Base-by-base conservation (phyloP, 345 rosid species). In the Brassica rapa region DNA sequence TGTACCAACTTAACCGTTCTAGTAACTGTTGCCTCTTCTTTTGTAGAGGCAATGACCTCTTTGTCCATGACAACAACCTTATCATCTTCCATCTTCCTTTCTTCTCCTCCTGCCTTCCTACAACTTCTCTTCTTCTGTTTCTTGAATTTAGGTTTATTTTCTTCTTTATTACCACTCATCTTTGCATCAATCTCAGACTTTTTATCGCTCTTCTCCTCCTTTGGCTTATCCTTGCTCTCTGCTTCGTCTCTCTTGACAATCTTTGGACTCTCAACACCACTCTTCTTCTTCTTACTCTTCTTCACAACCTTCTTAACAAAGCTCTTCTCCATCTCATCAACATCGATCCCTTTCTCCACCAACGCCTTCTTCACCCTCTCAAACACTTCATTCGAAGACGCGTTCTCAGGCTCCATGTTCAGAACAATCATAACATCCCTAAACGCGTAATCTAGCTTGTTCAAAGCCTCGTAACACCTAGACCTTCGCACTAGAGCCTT, bases 401-500 rank as follows among this genome's bases (percentile, higher is more conserved):
- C 83, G 70, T 95, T 95, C 73, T 84, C 90, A 0, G 99, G 97
- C 66, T 95, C 99, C 89, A 93, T 86, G 19, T 82, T 80, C 83
- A 95, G 82, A 19, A 95, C 97, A 81, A 61, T 75, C 74, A 80
- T 84, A 62, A 89, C 93, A 88, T 95, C 99, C 81, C 96, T 93
- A 76, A 86, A 87, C 25, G 98, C 98, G 72, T 90, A 87, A 87
- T 95, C 97, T 72, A 93, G 67, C 80, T 92, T 84, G 71, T 91
- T 93, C 92, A 95, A 81, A 32, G 90, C 87, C 83, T 93, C 91
- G 66, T 90, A 95, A 77, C 99, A 95, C 66, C 80, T 86, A 15
- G 99, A 96, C 25, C 99, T 85, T 83, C 83, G 88, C 84, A 95
- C 46, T 62, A 95, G 71, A 60, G 99, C 99, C 70, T 89, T 95